Base-by-base conservation (phyloP, 2,329 filamentous ascomycete species). In the Amauroascus verrucosus region DNA sequence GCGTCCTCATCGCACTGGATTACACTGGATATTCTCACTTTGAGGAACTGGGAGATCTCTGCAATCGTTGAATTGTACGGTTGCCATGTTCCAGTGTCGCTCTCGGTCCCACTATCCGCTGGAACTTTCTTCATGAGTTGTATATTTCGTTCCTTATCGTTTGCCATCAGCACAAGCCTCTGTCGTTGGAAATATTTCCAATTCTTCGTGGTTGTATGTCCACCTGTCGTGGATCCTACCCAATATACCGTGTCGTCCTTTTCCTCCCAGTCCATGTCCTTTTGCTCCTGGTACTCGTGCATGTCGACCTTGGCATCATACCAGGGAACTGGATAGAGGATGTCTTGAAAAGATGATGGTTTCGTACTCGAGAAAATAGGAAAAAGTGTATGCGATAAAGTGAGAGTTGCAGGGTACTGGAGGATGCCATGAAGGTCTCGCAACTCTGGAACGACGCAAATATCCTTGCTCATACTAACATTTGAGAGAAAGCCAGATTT, bases 141-240 rank as follows among this genome's bases (percentile, higher is more conserved):
- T 8, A 53, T 38, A 13, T 16, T 35, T 28, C 24, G 43, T 20
- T 30, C 16, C 20, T 53, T 26, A 41, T 50, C 32, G 48, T 45
- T 51, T 1, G 56, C 59, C 30, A 64, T 75, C 67, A 54, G 75
- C 70, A 55, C 76, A 61, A 59, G 60, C 7, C 62, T 51, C 49
- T 79, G 75, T 1, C 78, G 71, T 18, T 81, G 78, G 38, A 68
- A 72, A 1, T 63, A 48, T 0, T 56, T 57, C 76, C 76, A 79
- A 0, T 61, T 52, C 1, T 63, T 57, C 24, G 65, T 61, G 0
- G 57, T 56, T 0, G 64, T 66, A 37, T 66, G 71, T 0, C 72
- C 76, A 0, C 78, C 79, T 0, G 78, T 79, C 0, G 70, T 78
- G 0, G 74, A 77, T 0, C 79, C 79, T 0, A 73, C 71, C 79